A percentile compares a stretch with the other conserved stretches of the same genome.
These are phyloP conservation scores for Globisporangium emineosum DNA, from an alignment of 352 stramenopile species.

Conservation along the genomic window DNA sequence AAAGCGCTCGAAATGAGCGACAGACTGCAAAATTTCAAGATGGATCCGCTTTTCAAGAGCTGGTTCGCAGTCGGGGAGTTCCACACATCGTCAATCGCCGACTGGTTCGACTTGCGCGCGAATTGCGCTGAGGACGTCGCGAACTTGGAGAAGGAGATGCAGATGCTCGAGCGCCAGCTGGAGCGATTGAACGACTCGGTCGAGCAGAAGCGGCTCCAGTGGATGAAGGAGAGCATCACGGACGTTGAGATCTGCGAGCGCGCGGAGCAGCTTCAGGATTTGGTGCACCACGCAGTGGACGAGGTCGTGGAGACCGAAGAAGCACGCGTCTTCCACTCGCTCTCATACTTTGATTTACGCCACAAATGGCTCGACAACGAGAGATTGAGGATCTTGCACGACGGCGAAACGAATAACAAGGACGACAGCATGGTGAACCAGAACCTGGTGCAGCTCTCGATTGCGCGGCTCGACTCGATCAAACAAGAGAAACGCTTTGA, in stretches of 20 bases:
- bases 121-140: constrained; percentile 24
- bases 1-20: constrained; percentile 18
- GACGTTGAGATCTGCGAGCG: constrained; percentile 25
- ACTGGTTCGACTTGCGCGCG: constrained; percentile 27
- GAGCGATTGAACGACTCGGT: constrained; percentile 11
- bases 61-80: constrained; percentile 31
- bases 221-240: constrained; percentile 26
- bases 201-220: constrained; percentile 16
- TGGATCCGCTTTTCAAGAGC: constrained; percentile 33
- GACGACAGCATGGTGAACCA: constrained; percentile 20
- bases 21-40: constrained; percentile 32
- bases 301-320: constrained; percentile 22
- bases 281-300: constrained; percentile 24
- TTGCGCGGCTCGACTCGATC: constrained; percentile 37
- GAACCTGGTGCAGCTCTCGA: constrained; percentile 31
- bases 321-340: constrained; percentile 24
- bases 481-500: constrained; percentile 34
- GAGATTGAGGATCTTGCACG: constrained; percentile 5
- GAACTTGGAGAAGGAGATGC: constrained; percentile 23
- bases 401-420: too few relatives aligned
- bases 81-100: constrained; percentile 26
- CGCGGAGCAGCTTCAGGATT: constrained; percentile 21
- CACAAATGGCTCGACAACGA: constrained; percentile 24
- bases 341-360: constrained; percentile 24
- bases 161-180: constrained; percentile 14